phyloP scores from a whole-genome alignment of 495 filamentous ascomycete species.

The Hypoxylon perforatum region DNA sequence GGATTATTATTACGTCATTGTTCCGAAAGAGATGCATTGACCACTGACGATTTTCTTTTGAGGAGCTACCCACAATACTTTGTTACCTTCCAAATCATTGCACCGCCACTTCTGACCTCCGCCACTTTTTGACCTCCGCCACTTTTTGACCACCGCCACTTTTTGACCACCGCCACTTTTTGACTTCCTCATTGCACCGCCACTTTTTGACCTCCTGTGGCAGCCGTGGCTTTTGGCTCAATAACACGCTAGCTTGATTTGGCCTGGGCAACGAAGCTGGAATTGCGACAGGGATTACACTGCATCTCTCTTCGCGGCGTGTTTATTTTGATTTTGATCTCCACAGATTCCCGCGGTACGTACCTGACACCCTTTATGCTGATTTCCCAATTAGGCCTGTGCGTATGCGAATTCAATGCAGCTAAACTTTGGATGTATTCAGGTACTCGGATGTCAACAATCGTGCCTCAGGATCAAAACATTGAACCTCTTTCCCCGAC shows the following conservation, averaged over 20 bases:
- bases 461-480: constrained; percentile 1
- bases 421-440: neutral
- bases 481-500: constrained; percentile 26
- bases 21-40: constrained; percentile 25
- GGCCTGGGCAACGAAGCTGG: constrained; percentile 30
- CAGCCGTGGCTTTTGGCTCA: no score
- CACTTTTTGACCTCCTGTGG: no score
- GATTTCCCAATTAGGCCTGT: constrained; percentile 18
- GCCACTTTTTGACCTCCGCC: no score
- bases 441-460: neutral
- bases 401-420: constrained; percentile 4
- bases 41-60: constrained; percentile 14
- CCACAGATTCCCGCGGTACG: constrained; percentile 32
- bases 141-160: no score
- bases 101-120: no score
- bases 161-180: no score
- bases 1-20: constrained; percentile 27
- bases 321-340: constrained; percentile 42
- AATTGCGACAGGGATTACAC: constrained; percentile 29
- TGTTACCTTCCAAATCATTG: no score
- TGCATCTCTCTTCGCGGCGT: constrained; percentile 26
- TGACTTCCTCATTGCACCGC: no score
- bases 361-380: constrained; percentile 15
- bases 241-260: constrained; percentile 20
- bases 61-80: neutral